Evolutionary conservation across 2,329 filamentous ascomycete species (phyloP).

Genomic region (Paracoccidioides brasiliensis): DNA sequence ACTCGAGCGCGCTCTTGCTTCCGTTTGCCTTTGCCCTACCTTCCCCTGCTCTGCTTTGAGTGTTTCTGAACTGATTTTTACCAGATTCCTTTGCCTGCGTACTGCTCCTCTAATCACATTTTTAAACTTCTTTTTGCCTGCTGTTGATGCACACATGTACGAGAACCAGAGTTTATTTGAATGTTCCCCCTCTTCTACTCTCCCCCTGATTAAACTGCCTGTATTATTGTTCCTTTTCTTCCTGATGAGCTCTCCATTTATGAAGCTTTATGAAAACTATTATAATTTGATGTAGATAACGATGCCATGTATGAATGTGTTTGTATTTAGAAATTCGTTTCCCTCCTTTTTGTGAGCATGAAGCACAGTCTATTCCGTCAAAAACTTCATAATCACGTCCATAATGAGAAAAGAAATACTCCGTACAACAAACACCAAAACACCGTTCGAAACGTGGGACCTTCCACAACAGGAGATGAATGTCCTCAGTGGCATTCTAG

Average conservation of each 20-base stretch:
- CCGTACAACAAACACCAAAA: too few species aligned
- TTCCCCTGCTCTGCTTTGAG: background rate
- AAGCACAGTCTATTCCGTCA: background rate
- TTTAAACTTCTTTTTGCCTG: too few species aligned
- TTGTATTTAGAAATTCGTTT: background rate
- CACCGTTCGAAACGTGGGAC: too few species aligned
- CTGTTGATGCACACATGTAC: too few species aligned
- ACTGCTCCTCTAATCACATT: background rate
- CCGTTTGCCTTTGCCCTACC: background rate
- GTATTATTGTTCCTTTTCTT: too few species aligned
- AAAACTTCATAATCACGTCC: too few species aligned
- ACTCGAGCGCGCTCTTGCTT: background rate
- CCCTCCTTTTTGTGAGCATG: background rate
- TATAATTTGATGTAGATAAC: background rate
- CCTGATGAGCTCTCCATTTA: background rate
- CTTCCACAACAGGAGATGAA: too few species aligned
- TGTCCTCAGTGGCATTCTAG: too few species aligned
- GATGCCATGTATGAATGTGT: background rate
- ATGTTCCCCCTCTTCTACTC: too few species aligned
- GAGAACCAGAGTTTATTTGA: too few species aligned
- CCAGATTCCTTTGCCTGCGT: background rate
- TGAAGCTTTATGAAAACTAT: background rate
- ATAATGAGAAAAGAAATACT: too few species aligned
- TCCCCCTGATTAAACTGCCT: too few species aligned
- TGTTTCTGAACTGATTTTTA: background rate